phyloP scores from a whole-genome alignment of 2,329 filamentous ascomycete species.

The Cadophora sp. region DNA sequence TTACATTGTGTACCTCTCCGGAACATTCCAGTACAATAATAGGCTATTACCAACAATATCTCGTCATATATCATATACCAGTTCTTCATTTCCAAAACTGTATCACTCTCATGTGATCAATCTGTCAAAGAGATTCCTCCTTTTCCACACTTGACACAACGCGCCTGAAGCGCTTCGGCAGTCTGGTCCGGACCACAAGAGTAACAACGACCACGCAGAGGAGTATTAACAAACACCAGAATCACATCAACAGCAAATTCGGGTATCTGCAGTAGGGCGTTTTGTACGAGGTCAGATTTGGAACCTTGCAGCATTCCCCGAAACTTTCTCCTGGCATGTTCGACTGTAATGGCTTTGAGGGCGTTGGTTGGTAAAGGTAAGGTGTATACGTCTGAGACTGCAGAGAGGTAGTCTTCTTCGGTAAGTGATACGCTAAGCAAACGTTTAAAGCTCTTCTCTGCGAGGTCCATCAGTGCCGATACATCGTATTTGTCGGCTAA shows the following conservation, averaged over 20 bases:
- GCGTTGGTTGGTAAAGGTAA: background rate
- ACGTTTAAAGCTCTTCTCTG: background rate
- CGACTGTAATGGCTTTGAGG: background rate
- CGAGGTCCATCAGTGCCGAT: background rate
- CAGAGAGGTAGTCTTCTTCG: background rate
- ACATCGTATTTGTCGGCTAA: background rate
- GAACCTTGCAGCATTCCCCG: background rate
- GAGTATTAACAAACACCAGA: background rate
- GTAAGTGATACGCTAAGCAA: background rate
- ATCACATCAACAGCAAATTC: background rate
- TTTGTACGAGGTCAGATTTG: background rate
- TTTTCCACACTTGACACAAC: slow-evolving; percentile 25
- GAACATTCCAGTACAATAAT: no score
- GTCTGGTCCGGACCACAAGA: slow-evolving; percentile 27
- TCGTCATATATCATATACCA: no score
- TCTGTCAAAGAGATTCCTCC: slow-evolving; percentile 17
- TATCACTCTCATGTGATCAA: no score
- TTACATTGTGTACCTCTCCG: no score
- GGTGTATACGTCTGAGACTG: background rate
- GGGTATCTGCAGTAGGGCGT: background rate
- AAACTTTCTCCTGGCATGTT: background rate
- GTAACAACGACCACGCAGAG: slow-evolving; percentile 26
- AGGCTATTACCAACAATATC: no score
- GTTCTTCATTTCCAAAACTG: no score
- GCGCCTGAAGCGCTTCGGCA: slow-evolving; percentile 29